Evolutionary conservation across 1,284 basidiomycete species (phyloP), one percentile per base, ranked within the genome.

Genomic region (Rhodotorula mucilaginosa): DNA sequence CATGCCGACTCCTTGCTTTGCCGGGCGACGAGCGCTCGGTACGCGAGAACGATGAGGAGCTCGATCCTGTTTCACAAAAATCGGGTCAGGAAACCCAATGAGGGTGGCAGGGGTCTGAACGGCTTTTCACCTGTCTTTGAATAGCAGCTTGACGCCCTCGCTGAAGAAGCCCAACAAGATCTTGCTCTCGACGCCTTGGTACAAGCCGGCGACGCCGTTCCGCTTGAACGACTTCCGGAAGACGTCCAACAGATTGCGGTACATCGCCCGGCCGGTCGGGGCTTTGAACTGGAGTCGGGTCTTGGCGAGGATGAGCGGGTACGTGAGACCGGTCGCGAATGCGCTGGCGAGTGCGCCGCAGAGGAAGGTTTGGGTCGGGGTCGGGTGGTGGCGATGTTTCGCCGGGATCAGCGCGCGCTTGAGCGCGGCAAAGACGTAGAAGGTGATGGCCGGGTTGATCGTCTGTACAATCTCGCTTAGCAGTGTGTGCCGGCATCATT

Each of bases 151-250:
- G 19, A 83, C 78, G 1, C 82, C 82, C 65, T 78, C 74, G n/a
- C 67, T 63, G 48, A 80, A 58, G 61, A 96, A 91, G 69, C 91
- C 93, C 82, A 97, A 94, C 10, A 90, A 76, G 18, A 97, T 87
- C 82, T 97, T 96, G 79, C 88, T 91, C 31, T 86, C 85, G 52
- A 93, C 86, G 7, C 93, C 93, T 77, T 88, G 90, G 84, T 95
- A 97, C 19, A 96, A 81, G 2, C 93, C 93, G 76, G 82, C 83
- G 39, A 93, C 72, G 0, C 93, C 92, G 80, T 95, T 92, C 64
- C 89, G 87, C 75, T 84, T 79, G 76, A 95, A 91, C 26, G 79
- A 67, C 49, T 77, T 77, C 31, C 64, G 64, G 54, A 78, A 73
- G 18, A 80, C 72, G 62, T 77, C 73, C 54, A 72, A 64, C 70